Evolutionary conservation across 805 yeast species (phyloP).

Genomic region (Scheffersomyces amazonensis): DNA sequence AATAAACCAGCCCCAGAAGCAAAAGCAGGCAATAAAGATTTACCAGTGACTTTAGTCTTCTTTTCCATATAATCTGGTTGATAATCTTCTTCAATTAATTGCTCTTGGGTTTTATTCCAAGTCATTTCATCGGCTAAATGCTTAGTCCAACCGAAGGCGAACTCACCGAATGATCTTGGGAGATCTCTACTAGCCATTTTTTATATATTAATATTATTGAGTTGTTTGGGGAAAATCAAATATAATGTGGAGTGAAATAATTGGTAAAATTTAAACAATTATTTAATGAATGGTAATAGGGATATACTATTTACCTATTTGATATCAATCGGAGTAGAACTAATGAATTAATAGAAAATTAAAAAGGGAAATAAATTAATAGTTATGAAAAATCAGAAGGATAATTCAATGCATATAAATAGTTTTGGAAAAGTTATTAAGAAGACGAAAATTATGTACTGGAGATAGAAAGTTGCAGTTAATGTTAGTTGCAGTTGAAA

Average conservation of each 20-base stretch:
- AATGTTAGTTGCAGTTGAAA: no score
- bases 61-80: constrained; percentile 21
- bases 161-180: constrained; percentile 38
- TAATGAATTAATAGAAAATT: neutral
- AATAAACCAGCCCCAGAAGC: constrained; percentile 92
- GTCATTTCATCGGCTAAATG: constrained; percentile 44
- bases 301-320: neutral
- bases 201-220: neutral
- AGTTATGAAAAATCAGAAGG: neutral
- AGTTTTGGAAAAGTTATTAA: no score
- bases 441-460: no score
- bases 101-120: constrained; percentile 21
- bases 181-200: constrained; percentile 46
- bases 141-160: constrained; percentile 40
- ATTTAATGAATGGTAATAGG: neutral
- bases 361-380: neutral
- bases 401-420: neutral
- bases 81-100: constrained; percentile 14
- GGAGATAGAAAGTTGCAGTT: no score
- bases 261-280: no score
- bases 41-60: constrained; percentile 13
- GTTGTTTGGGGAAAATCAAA: no score
- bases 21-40: constrained; percentile 57
- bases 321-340: no score
- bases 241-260: no score